Evolutionary conservation across 768 basidiomycete genomes (phyloP), one percentile per base, ranked within the genome.

Genomic region (Lentinula aciculospora): DNA sequence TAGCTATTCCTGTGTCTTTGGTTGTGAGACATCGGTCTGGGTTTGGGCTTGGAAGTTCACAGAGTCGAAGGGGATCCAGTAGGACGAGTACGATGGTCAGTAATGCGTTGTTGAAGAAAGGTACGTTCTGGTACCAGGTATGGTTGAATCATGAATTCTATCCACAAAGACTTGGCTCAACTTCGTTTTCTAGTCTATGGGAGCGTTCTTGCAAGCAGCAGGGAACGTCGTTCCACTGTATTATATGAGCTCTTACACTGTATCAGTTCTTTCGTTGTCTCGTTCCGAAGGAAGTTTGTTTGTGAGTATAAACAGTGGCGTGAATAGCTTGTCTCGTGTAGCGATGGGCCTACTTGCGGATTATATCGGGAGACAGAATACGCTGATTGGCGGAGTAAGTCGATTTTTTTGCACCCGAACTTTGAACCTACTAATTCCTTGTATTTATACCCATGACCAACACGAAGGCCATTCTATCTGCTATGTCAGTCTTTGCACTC

Each of bases 191-290:
- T 40, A 77, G 76, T 67, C 74, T 1, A 57, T 74, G 0, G 76
- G 71, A 2, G 71, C 76, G 0, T 71, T 78, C 53, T 62, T 77
- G 17, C 76, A 77, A 57, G 76, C 76, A 2, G 75, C 74, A 1
- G 76, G 77, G 6, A 77, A 78, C 59, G 67, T 75, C 57, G 71
- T 78, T 25, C 78, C 77, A 0, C 64, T 73, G 17, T 77, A 76
- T 60, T 79, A 76, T 64, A 63, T 77, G 58, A 70, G 74, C 0
- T 74, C 73, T 2, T 78, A 78, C 64, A 73, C 75, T 3, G 64
- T 68, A 13, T 69, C 73, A 2, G 71, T 79, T 5, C 65, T 78
- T 17, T 61, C 66, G n/a, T 73, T 72, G 56, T 72, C 76, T 4
- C 60, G 67, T 19, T 66, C 67, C 1, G 73, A 69, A 2, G 75